phyloP scores from a whole-genome alignment of 1,284 basidiomycete species.

The Afroboletus lepidellus region DNA sequence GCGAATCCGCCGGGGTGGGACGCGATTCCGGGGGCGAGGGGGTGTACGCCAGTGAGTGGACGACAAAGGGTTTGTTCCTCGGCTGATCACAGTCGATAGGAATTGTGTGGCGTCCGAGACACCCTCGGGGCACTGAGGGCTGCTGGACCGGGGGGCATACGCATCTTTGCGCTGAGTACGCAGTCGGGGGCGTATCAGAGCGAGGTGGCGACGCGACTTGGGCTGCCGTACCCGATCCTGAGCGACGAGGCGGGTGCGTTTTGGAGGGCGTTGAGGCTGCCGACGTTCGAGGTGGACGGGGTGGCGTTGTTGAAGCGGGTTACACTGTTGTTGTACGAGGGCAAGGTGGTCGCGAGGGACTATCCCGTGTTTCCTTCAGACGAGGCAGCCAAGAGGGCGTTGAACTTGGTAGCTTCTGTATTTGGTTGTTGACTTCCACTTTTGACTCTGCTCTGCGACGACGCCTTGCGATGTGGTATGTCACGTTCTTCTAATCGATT shows the following conservation, averaged over 20 bases:
- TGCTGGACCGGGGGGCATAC: background rate
- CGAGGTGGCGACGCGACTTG: conserved; percentile 18
- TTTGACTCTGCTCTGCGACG: too few relatives aligned
- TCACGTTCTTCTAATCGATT: conserved; percentile 7
- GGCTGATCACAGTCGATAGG: conserved; percentile 7
- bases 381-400: conserved; percentile 15
- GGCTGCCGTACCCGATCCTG: conserved; percentile 24
- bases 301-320: conserved; percentile 22
- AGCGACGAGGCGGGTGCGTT: conserved; percentile 15
- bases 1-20: conserved; percentile 22
- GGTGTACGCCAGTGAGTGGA: conserved; percentile 15
- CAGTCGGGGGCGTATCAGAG: conserved; percentile 19
- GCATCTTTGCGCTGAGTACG: conserved; percentile 22
- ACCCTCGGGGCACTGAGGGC: conserved; percentile 3
- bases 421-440: background rate
- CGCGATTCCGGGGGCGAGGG: conserved; percentile 26
- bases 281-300: conserved; percentile 20
- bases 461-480: conserved; percentile 26
- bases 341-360: conserved; percentile 13
- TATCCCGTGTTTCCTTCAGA: conserved; percentile 27
- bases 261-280: conserved; percentile 13
- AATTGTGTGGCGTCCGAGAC: conserved; percentile 19
- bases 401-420: conserved; percentile 6
- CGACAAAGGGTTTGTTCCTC: background rate
- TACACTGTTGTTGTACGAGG: conserved; percentile 19